Base-by-base conservation (phyloP, 345 rosid species). In the Pistacia vera region DNA sequence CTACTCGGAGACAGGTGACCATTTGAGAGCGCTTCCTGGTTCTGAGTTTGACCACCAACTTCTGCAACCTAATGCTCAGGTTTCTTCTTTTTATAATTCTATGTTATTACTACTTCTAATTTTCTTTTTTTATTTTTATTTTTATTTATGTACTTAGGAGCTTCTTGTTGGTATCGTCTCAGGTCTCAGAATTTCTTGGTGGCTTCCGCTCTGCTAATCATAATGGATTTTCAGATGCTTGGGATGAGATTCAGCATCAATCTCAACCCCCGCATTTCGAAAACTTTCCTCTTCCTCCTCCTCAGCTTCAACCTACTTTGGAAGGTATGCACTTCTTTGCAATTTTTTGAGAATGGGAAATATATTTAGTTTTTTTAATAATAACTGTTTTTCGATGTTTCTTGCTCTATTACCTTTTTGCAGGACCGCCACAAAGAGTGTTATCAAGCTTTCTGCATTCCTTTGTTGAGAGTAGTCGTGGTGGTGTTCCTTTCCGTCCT, bases 341-440 rank as follows among this genome's bases (percentile, higher is more conserved):
- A 66, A 30, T 22, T 4, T 52, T 30, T 7, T 52, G 16, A 14
- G 46, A 9, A 52, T 17, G 8, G 17, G 46, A 11, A 8, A 16
- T 8, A 68, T 13, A 16, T 54, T 49, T 22, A 20, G 7, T 28
- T 70, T 41, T 46, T 66, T 8, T 18, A 49, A 51, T 60, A 14
- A 16, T 17, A 17, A 57, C 60, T 59, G 3, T 57, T 25, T 30
- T 41, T 41, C 10, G 46, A 41, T 49, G 20, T 51, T 25, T 61
- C 25, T 28, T 68, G 59, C 70, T 59, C 75, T 16, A 71, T 65
- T 38, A 48, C 48, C 66, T 51, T 79, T 70, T 77, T 81, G 82
- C 90, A 94, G 99, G 97, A 72, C 97, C 98, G 52, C 99, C 99
- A 7, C 99, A 97, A 78, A 88, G 90, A 80, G 92, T 96, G 75